Conservation (phyloP, 306 rosid genomes). For the Trichosanthes truncata region DNA sequence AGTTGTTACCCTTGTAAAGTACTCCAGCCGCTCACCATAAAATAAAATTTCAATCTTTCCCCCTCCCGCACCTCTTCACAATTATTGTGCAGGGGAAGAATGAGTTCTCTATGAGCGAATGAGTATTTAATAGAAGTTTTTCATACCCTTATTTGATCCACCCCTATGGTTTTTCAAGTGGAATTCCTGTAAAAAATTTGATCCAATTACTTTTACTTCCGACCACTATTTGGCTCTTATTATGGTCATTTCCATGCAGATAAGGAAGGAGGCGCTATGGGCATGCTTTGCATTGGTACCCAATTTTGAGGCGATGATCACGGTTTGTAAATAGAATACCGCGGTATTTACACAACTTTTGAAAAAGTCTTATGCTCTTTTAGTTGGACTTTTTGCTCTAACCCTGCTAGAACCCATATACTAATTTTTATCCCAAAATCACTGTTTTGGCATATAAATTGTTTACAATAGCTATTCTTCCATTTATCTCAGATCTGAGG, state of each 20-base stretch:
- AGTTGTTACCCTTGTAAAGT: neutral
- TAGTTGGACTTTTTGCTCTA: neutral
- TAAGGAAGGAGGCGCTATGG: slow-evolving; percentile 93
- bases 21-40: neutral
- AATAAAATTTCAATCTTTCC: neutral
- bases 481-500: neutral
- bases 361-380: neutral
- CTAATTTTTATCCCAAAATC: neutral
- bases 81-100: neutral
- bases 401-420: neutral
- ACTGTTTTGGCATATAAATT: neutral
- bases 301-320: slow-evolving; percentile 64
- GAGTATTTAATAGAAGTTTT: neutral
- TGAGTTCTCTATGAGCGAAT: neutral
- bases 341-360: neutral
- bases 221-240: slow-evolving; percentile 9
- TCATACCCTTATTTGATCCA: neutral
- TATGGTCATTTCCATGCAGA: slow-evolving; percentile 36
- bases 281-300: slow-evolving; percentile 89
- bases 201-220: slow-evolving; percentile 7
- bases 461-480: neutral
- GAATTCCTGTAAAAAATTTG: slow-evolving; percentile 9
- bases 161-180: neutral
- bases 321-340: slow-evolving; percentile 37
- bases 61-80: neutral